Evolutionary conservation across 2,329 filamentous ascomycete genomes (phyloP).

Genomic region (Penicillium expansum): DNA sequence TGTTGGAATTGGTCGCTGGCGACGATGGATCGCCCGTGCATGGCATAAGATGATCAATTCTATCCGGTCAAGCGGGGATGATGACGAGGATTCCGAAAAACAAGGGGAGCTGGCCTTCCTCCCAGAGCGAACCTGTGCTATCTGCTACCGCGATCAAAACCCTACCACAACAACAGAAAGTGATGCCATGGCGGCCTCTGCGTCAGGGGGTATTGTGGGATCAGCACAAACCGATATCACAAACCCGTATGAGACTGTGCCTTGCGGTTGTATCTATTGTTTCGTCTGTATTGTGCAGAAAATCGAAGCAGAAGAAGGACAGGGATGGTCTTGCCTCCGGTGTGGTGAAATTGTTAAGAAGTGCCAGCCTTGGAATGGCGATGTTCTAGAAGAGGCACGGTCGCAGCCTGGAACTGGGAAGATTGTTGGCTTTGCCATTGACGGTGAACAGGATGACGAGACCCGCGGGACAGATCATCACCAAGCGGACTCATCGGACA

Average conservation of each 20-base stretch:
- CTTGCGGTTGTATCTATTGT: conserved; percentile 91
- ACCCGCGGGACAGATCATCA: conserved; percentile 9
- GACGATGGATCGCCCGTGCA: conserved; percentile 79
- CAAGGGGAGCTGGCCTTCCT: conserved; percentile 78
- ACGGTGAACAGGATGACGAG: conserved; percentile 22
- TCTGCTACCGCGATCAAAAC: conserved; percentile 95
- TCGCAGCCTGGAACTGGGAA: conserved; percentile 38
- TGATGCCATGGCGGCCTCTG: conserved; percentile 68
- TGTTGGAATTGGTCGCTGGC: conserved; percentile 92
- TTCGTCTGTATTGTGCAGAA: conserved; percentile 91
- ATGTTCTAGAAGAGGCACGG: conserved; percentile 61
- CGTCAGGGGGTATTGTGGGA: conserved; percentile 72
- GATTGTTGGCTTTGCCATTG: conserved; percentile 43
- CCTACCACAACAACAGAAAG: conserved; percentile 66
- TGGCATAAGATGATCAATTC: conserved; percentile 77
- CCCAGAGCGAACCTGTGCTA: conserved; percentile 90
- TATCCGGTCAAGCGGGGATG: conserved; percentile 50
- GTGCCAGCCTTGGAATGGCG: conserved; percentile 88
- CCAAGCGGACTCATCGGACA: conserved; percentile 3
- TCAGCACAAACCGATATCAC: conserved; percentile 91
- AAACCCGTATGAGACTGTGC: conserved; percentile 88
- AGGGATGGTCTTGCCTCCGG: conserved; percentile 87
- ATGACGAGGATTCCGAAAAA: conserved; percentile 50
- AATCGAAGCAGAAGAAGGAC: conserved; percentile 87
- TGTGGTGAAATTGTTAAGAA: conserved; percentile 81